These are phyloP conservation scores for Globisporangium carolinianum DNA, from an alignment of 352 stramenopile species.

Conservation along the genomic window DNA sequence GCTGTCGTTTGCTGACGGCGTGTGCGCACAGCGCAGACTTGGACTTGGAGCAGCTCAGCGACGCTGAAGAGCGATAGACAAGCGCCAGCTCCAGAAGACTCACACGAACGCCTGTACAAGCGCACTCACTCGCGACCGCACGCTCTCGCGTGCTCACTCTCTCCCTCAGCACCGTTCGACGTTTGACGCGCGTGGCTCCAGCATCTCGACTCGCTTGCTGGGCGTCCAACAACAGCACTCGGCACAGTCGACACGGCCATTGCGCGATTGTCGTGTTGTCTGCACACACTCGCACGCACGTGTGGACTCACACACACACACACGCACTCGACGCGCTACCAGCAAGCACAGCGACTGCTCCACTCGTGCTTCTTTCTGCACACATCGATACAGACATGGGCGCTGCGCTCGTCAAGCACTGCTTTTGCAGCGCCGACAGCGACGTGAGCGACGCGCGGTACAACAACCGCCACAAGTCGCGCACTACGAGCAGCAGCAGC, in stretches of 20 bases:
- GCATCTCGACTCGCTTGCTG: too few species aligned
- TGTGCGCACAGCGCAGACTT: too few species aligned
- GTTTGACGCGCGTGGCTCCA: too few species aligned
- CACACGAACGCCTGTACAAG: too few species aligned
- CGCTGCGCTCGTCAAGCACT: conserved; percentile 28
- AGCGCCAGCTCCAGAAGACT: too few species aligned
- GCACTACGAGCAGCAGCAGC: conserved; percentile 1
- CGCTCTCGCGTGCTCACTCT: too few species aligned
- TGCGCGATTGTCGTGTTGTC: conserved; percentile 3
- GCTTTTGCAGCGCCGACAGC: conserved; percentile 16
- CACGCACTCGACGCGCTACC: background rate
- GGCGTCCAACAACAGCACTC: background rate
- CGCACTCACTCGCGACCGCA: too few species aligned
- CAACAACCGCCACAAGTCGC: background rate
- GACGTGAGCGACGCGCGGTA: conserved; percentile 1
- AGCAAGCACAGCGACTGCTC: background rate
- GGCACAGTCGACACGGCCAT: background rate
- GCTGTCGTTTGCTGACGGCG: too few species aligned
- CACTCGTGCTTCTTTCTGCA: background rate
- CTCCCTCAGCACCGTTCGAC: too few species aligned
- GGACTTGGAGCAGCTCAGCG: too few species aligned
- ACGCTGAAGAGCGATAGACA: too few species aligned
- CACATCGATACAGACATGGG: conserved; percentile 13
- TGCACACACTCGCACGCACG: background rate
- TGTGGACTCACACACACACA: background rate